Conservation (phyloP, 495 filamentous ascomycete species). For the Jackrogersella minutella region DNA sequence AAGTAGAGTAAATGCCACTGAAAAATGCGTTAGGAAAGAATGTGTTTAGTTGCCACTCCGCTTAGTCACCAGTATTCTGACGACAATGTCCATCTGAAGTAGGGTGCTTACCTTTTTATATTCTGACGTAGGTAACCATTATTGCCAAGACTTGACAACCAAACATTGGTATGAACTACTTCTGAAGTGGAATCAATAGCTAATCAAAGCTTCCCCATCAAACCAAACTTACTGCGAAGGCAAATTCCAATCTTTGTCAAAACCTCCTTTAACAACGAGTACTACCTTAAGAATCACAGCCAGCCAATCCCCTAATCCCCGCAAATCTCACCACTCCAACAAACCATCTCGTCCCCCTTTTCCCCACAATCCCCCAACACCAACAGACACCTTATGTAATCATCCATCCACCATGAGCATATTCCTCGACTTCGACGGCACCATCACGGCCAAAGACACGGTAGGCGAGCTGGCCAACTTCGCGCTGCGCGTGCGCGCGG, state of each 20-base stretch:
- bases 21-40: not conserved
- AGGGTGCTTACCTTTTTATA: too few species aligned
- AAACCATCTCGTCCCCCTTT: not conserved
- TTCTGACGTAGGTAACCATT: not conserved
- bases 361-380: not conserved
- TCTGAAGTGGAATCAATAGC: not conserved
- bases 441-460: constrained; percentile 53
- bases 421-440: constrained; percentile 60
- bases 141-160: not conserved
- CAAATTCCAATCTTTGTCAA: not conserved
- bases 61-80: not conserved
- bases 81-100: too few species aligned
- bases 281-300: not conserved
- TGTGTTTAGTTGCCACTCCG: not conserved
- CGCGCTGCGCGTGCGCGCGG: constrained; percentile 36
- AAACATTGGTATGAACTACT: not conserved
- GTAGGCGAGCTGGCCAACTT: constrained; percentile 42
- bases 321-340: not conserved
- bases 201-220: not conserved
- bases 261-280: not conserved
- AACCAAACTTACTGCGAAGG: not conserved
- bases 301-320: not conserved
- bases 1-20: not conserved
- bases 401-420: constrained; percentile 43
- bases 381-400: not conserved